phyloP scores from a whole-genome alignment of 1,284 basidiomycete genomes.

The Sparassis latifolia region DNA sequence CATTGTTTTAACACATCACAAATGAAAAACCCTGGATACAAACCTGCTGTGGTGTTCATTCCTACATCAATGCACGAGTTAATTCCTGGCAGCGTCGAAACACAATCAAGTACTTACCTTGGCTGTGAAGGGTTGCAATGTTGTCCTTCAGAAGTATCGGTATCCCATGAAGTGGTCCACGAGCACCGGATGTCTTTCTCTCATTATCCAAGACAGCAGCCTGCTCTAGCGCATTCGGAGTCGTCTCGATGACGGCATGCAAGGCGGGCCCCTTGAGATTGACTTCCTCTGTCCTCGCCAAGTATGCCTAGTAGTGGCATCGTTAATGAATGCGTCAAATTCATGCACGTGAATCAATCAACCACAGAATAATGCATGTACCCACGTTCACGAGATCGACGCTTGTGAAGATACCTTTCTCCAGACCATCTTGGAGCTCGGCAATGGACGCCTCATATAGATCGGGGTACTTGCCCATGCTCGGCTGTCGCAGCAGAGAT shows the following conservation, averaged over 20 bases:
- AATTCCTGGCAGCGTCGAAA: background rate
- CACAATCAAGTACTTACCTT: constrained; percentile 18
- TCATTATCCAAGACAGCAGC: constrained; percentile 51
- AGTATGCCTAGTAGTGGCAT: constrained; percentile 44
- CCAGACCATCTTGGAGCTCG: constrained; percentile 33
- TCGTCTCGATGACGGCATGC: constrained; percentile 58
- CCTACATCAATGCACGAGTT: constrained; percentile 28
- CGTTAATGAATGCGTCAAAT: too few relatives aligned
- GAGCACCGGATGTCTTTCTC: constrained; percentile 36
- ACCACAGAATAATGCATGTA: background rate
- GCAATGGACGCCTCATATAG: constrained; percentile 37
- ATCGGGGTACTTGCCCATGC: constrained; percentile 25
- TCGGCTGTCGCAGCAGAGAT: background rate
- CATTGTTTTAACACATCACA: background rate
- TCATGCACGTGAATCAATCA: too few relatives aligned
- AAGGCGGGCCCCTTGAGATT: constrained; percentile 55
- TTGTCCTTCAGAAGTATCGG: constrained; percentile 71
- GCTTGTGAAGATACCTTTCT: constrained; percentile 31
- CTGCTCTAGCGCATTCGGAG: constrained; percentile 49
- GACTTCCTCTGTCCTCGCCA: constrained; percentile 65
- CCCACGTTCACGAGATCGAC: constrained; percentile 37
- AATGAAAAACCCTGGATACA: background rate
- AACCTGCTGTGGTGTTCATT: constrained; percentile 54
- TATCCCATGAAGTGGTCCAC: constrained; percentile 60
- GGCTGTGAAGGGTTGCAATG: constrained; percentile 39